Conservation (phyloP, 306 rosid genomes). For the Castanea crenata region DNA sequence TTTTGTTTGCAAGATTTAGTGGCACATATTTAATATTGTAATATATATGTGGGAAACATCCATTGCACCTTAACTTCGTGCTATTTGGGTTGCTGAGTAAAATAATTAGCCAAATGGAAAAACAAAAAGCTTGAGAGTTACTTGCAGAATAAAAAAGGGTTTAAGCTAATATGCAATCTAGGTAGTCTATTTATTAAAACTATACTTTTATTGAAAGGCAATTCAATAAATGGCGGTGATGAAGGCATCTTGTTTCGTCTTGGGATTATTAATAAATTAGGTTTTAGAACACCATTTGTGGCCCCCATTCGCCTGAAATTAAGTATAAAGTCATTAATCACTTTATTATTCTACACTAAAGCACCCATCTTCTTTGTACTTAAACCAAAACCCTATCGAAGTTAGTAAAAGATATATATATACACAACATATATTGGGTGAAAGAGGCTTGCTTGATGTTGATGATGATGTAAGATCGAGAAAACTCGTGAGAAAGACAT, state of each 20-base stretch:
- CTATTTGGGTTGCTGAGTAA: constrained; percentile 19
- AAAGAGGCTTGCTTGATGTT: constrained; percentile 22
- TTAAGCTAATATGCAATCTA: neutral
- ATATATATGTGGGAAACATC: constrained; percentile 30
- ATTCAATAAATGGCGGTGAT: constrained; percentile 33
- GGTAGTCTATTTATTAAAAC: constrained; percentile 3
- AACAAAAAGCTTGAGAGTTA: neutral
- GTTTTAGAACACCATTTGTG: constrained; percentile 29
- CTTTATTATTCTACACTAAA: constrained; percentile 18
- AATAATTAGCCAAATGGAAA: neutral
- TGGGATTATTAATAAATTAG: constrained; percentile 43
- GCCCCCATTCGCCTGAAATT: constrained; percentile 18
- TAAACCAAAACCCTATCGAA: constrained; percentile 31
- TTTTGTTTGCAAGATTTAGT: neutral
- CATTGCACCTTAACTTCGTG: constrained; percentile 20
- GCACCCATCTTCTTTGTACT: constrained; percentile 23
- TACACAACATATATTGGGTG: neutral
- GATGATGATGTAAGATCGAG: neutral
- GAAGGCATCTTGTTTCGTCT: constrained; percentile 17
- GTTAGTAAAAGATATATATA: constrained; percentile 15
- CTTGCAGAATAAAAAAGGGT: too few species aligned
- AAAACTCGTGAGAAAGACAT: constrained; percentile 9
- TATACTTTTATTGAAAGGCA: neutral
- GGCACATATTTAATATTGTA: neutral
- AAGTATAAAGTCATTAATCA: constrained; percentile 24